Conservation (phyloP, 257 asterid species). For the Sherardia arvensis region DNA sequence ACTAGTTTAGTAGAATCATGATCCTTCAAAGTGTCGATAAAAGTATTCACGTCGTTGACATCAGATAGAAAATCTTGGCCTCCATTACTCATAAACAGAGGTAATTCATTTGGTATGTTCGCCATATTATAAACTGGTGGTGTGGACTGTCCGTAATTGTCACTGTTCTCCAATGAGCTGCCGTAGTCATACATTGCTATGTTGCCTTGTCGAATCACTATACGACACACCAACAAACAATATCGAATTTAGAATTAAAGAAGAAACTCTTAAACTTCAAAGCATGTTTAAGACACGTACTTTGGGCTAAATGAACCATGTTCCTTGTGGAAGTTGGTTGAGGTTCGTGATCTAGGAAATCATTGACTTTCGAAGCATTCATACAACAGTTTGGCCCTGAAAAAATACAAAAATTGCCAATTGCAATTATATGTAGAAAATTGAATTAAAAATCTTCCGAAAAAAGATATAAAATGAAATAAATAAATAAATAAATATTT, state of each 20-base stretch:
- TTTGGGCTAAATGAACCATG: slow-evolving; percentile 66
- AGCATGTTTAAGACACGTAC: slow-evolving; percentile 33
- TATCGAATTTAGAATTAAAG: too few relatives aligned
- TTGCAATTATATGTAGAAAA: background rate
- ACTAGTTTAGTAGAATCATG: slow-evolving; percentile 38
- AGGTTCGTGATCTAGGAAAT: slow-evolving; percentile 30
- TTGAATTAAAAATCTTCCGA: too few relatives aligned
- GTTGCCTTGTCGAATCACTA: slow-evolving; percentile 55
- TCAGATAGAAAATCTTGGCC: slow-evolving; percentile 55
- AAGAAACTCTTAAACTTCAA: too few relatives aligned
- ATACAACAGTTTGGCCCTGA: slow-evolving; percentile 66
- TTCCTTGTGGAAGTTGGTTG: slow-evolving; percentile 72
- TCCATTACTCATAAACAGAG: slow-evolving; percentile 52
- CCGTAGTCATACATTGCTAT: slow-evolving; percentile 56
- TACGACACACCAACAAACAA: too few relatives aligned
- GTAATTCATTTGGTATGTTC: slow-evolving; percentile 36
- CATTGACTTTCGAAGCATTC: slow-evolving; percentile 36
- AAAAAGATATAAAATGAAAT: too few relatives aligned
- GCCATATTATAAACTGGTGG: slow-evolving; percentile 51
- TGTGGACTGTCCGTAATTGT: slow-evolving; percentile 41
- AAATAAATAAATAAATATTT: too few relatives aligned
- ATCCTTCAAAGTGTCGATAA: slow-evolving; percentile 23
- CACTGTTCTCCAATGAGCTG: slow-evolving; percentile 28
- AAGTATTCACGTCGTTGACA: slow-evolving; percentile 28
- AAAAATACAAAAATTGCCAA: background rate